A percentile compares a stretch with the other conserved stretches of the same genome.
Conservation (phyloP, 2,329 filamentous ascomycete species). For the Fusarium zealandicum region DNA sequence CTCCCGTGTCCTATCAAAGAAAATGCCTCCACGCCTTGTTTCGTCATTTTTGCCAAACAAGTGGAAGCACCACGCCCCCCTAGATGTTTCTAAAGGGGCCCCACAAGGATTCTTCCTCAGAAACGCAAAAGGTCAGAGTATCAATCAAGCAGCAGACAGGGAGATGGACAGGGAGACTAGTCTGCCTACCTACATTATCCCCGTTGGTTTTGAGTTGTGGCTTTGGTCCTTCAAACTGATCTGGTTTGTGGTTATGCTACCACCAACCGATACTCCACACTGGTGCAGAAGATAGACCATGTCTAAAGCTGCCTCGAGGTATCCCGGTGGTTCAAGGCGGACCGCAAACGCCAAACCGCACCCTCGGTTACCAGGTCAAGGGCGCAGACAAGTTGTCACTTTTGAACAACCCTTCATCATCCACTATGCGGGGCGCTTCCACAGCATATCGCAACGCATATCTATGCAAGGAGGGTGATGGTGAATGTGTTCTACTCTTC, state of each 20-base stretch:
- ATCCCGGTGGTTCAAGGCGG: constrained; percentile 16
- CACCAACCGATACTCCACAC: not conserved
- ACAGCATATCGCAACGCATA: not conserved
- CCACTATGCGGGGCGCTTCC: not conserved
- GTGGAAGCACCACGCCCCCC: constrained; percentile 6
- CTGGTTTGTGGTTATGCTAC: not conserved
- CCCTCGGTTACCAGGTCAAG: constrained; percentile 18
- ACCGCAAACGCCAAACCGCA: constrained; percentile 10
- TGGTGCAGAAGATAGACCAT: not conserved
- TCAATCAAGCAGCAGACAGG: not conserved
- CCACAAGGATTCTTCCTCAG: no score
- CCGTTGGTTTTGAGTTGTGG: constrained; percentile 5
- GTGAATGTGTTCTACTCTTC: no score
- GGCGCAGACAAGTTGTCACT: not conserved
- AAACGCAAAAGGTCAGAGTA: not conserved
- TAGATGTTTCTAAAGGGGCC: not conserved
- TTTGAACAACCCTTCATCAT: not conserved
- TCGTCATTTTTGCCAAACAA: constrained; percentile 5
- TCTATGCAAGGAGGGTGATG: not conserved
- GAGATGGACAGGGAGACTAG: not conserved
- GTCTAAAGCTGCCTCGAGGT: constrained; percentile 1
- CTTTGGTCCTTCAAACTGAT: not conserved
- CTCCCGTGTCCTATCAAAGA: constrained; percentile 4
- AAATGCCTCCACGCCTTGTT: constrained; percentile 10
- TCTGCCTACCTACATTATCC: not conserved